Evolutionary conservation across 306 rosid species (phyloP), one percentile per base, ranked within the genome.

Genomic region (Aeschynomene evenia): DNA sequence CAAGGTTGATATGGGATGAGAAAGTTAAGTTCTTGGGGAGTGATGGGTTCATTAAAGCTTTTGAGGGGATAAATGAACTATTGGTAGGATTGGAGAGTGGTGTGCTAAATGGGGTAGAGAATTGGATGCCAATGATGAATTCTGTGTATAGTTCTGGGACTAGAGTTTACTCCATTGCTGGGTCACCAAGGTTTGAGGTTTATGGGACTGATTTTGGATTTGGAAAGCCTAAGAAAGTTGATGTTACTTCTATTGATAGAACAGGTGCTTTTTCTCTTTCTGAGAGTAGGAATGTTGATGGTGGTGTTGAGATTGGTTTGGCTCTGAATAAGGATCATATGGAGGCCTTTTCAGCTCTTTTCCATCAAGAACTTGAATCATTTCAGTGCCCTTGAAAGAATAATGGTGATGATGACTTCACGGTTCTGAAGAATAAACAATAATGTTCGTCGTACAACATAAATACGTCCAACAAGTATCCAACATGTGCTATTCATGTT

Each of bases 211-310:
- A 85, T 49, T 87, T 83, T 63, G 90, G 90, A 7, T 87, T 82
- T 85, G 93, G 90, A 2, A 81, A n/a, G 16, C 83, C 86, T 0
- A 29, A 11, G 22, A 85, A 82, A 50, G 93, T 83, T 33, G 87
- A 80, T 62, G 49, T 79, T 0, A 20, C 70, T 54, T 79, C 86
- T 1, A 46, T 79, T 2, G 77, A 62, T 2, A 79, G 13, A 20
- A 75, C 69, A 0, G 81, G 84, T 1, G 81, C 84, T 0, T 67
- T 83, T 72, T 56, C 79, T 0, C 34, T 86, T 15, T 60, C 74
- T 0, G 91, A 78, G 0, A 62, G 61, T 9, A 37, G 54, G 49
- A 43, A 61, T 18, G 48, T 71, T 0, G 15, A 34, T 39, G 82
- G 83, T 3, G 87, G 79, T 2, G 28, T 83, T 34, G 85, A 86